Evolutionary conservation across 805 yeast species (phyloP).

Genomic region (Schizosaccharomyces lindneri): DNA sequence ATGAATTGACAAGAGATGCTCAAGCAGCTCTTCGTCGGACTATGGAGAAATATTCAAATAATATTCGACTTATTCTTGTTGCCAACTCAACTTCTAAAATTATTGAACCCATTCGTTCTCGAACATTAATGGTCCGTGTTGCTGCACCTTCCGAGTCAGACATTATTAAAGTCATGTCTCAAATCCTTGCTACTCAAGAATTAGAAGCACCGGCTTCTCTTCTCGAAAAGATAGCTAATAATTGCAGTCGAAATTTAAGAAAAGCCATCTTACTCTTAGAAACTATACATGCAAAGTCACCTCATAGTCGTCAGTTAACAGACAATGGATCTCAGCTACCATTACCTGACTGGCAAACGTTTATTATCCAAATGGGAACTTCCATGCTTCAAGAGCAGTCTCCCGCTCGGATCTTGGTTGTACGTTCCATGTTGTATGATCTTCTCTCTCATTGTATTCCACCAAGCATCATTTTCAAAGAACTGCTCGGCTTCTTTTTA

Average conservation of each 20-base stretch:
- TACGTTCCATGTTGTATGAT: slow-evolving; percentile 51
- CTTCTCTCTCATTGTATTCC: slow-evolving; percentile 85
- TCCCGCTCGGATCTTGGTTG: slow-evolving; percentile 18
- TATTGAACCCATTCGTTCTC: slow-evolving; percentile 79
- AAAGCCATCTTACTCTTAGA: slow-evolving; percentile 58
- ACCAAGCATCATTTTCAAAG: slow-evolving; percentile 47
- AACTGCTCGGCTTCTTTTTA: neutral
- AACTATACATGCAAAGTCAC: slow-evolving; percentile 26
- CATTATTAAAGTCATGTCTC: slow-evolving; percentile 26
- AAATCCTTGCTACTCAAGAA: slow-evolving; percentile 33
- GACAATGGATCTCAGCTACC: slow-evolving; percentile 25
- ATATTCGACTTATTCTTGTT: slow-evolving; percentile 58
- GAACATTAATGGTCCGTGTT: slow-evolving; percentile 69
- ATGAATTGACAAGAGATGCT: slow-evolving; percentile 69
- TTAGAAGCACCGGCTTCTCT: slow-evolving; percentile 18
- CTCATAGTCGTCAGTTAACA: slow-evolving; percentile 1
- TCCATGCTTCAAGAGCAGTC: slow-evolving; percentile 35
- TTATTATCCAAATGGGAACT: slow-evolving; percentile 37
- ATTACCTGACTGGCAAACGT: slow-evolving; percentile 75
- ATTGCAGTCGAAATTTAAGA: slow-evolving; percentile 49
- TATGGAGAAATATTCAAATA: slow-evolving; percentile 81
- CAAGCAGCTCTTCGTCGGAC: slow-evolving; percentile 90
- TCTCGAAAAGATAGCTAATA: slow-evolving; percentile 27
- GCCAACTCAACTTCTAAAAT: slow-evolving; percentile 80
- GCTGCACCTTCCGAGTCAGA: slow-evolving; percentile 54